Evolutionary conservation across 192 early-diverging fungal genomes (phyloP).

Genomic region (Mortierella alpina): DNA sequence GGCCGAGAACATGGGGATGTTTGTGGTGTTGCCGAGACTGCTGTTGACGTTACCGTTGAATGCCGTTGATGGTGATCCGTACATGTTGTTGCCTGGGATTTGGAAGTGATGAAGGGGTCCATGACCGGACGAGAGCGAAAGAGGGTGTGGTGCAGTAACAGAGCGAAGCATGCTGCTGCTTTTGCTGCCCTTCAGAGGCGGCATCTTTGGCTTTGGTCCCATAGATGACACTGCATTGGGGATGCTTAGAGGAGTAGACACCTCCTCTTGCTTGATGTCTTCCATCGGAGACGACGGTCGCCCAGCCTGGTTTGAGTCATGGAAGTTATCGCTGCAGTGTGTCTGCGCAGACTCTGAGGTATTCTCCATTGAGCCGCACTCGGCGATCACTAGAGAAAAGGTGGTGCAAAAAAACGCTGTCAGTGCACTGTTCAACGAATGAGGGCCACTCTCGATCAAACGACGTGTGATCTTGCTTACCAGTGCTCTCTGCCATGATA

Average conservation of each 20-base stretch:
- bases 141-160: slow-evolving; percentile 32
- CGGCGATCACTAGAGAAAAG: slow-evolving; percentile 18
- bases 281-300: slow-evolving; percentile 26
- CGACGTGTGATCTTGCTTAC: background rate
- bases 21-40: slow-evolving; percentile 12
- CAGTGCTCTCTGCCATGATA: slow-evolving; percentile 36
- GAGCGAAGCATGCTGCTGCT: slow-evolving; percentile 46
- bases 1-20: slow-evolving; percentile 13
- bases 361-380: slow-evolving; percentile 27
- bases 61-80: slow-evolving; percentile 10
- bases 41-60: slow-evolving; percentile 14
- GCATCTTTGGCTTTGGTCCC: slow-evolving; percentile 24
- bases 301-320: slow-evolving; percentile 5
- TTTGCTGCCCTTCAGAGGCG: slow-evolving; percentile 37
- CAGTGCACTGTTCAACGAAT: no score
- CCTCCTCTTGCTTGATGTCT: slow-evolving; percentile 41
- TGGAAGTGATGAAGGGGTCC: slow-evolving; percentile 45
- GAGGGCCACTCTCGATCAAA: background rate
- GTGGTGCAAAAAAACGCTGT: background rate
- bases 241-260: background rate
- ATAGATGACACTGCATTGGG: slow-evolving; percentile 20
- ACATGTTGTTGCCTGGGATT: slow-evolving; percentile 25
- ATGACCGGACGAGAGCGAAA: slow-evolving; percentile 25
- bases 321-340: slow-evolving; percentile 10
- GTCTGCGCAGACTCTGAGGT: slow-evolving; percentile 16